These are phyloP conservation scores for Paecilomyces fulvus DNA, from an alignment of 2,329 filamentous ascomycete genomes.

Conservation along the genomic window DNA sequence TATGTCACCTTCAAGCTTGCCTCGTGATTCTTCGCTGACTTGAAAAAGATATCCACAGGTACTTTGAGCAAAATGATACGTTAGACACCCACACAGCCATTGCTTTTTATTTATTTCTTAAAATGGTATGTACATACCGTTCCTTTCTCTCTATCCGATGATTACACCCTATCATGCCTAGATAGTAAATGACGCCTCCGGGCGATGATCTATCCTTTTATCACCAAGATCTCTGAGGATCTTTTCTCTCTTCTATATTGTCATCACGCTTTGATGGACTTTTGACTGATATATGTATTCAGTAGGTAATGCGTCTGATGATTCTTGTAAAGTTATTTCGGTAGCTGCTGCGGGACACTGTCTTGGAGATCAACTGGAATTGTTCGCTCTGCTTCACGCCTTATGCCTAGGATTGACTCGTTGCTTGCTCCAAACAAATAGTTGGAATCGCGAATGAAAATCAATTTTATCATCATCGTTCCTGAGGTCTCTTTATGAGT, in stretches of 20 bases:
- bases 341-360: no score
- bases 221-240: conserved; percentile 64
- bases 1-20: not conserved
- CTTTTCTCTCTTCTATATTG: conserved; percentile 9
- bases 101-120: not conserved
- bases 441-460: not conserved
- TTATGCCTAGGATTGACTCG: no score
- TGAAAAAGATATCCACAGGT: conserved; percentile 4
- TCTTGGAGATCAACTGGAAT: no score
- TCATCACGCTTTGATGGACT: conserved; percentile 5
- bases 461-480: not conserved
- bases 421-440: no score
- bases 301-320: not conserved
- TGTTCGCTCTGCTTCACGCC: no score
- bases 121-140: conserved; percentile 17
- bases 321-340: no score
- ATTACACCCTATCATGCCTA: conserved; percentile 57
- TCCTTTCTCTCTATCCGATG: conserved; percentile 42
- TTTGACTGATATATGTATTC: not conserved
- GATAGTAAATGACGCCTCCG: conserved; percentile 58
- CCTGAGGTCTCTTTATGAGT: no score
- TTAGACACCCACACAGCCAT: not conserved
- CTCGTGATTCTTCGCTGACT: conserved; percentile 13
- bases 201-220: conserved; percentile 48
- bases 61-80: not conserved